Percentiles rank a stretch among this genome's conserved stretches.
phyloP scores from a whole-genome alignment of 2,329 filamentous ascomycete genomes.

The Thielaviopsis populi region DNA sequence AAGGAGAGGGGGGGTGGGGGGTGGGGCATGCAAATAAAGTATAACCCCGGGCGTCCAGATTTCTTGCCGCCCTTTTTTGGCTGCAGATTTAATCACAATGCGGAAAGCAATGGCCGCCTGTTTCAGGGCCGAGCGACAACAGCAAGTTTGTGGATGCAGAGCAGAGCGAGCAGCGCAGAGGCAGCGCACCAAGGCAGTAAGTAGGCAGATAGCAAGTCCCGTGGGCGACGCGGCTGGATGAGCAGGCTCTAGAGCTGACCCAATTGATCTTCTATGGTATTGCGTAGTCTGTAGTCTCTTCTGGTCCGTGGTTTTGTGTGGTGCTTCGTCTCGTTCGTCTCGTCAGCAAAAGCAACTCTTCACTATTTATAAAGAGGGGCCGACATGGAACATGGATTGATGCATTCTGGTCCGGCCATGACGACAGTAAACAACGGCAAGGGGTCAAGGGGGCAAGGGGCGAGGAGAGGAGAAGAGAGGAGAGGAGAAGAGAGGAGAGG shows the following conservation, averaged over 20 bases:
- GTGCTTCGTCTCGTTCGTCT: slow-evolving; percentile 47
- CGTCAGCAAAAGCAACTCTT: slow-evolving; percentile 23
- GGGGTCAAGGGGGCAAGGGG: too few relatives aligned
- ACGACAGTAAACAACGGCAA: neutral
- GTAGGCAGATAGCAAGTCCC: neutral
- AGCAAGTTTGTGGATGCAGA: too few relatives aligned
- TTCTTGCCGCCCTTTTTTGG: neutral
- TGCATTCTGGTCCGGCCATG: neutral
- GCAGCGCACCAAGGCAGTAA: too few relatives aligned
- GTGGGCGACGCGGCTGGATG: neutral
- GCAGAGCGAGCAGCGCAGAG: too few relatives aligned
- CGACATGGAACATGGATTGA: neutral
- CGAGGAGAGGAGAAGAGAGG: neutral
- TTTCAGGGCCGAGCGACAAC: slow-evolving; percentile 3
- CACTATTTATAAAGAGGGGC: neutral
- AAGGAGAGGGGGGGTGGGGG: neutral
- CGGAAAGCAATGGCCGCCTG: slow-evolving; percentile 4
- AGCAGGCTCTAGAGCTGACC: neutral
- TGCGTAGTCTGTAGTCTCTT: neutral
- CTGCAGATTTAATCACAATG: neutral
- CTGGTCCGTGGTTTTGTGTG: too few relatives aligned
- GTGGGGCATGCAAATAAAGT: neutral
- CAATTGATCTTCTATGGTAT: too few relatives aligned
- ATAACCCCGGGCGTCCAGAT: neutral
- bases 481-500: neutral